These are phyloP conservation scores for Lablab purpureus DNA, from an alignment of 306 rosid species.

Conservation along the genomic window DNA sequence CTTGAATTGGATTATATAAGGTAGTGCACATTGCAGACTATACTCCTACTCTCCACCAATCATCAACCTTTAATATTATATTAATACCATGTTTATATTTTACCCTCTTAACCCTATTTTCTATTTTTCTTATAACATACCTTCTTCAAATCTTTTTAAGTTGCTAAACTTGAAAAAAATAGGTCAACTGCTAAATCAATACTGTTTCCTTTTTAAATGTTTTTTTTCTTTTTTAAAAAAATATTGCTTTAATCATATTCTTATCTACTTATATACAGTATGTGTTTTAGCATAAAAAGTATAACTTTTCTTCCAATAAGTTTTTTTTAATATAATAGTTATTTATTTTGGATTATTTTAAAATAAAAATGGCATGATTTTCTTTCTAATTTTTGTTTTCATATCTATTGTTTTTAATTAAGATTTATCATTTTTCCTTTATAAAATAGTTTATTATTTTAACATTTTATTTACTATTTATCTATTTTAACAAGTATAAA, in stretches of 20 bases:
- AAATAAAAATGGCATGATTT: too few relatives aligned
- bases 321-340: too few relatives aligned
- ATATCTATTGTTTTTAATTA: background rate
- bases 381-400: too few relatives aligned
- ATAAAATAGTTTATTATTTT: background rate
- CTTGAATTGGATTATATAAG: slow-evolving; percentile 30
- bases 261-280: background rate
- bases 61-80: slow-evolving; percentile 12
- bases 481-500: background rate
- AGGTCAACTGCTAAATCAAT: background rate
- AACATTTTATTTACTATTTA: background rate
- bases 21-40: slow-evolving; percentile 30
- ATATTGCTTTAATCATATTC: background rate
- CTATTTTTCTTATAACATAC: background rate
- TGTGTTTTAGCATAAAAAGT: too few relatives aligned
- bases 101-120: background rate
- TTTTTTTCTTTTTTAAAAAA: too few relatives aligned
- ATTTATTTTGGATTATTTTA: too few relatives aligned
- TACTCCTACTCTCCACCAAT: slow-evolving; percentile 35
- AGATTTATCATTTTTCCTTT: background rate
- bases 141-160: background rate
- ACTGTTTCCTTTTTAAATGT: background rate
- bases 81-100: background rate
- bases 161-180: background rate
- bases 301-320: too few relatives aligned